phyloP scores from a whole-genome alignment of 768 basidiomycete species.

The Rickenella mellea region DNA sequence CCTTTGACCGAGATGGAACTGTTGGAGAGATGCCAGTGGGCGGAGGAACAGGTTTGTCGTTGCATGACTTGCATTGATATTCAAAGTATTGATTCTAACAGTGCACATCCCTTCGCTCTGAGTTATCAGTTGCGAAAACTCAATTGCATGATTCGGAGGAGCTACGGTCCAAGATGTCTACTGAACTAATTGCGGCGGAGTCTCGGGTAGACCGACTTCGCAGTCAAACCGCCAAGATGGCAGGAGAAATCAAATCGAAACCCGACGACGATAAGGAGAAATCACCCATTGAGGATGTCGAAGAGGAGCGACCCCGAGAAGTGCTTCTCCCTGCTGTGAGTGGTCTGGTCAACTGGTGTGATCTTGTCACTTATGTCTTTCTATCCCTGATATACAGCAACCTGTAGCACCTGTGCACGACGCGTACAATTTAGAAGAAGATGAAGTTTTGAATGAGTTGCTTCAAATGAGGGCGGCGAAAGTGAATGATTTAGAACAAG shows the following conservation, averaged over 20 bases:
- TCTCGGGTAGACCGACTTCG: conserved; percentile 51
- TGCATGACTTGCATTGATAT: conserved; percentile 6
- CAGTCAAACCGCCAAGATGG: conserved; percentile 47
- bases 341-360: conserved; percentile 61
- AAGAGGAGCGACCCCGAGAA: conserved; percentile 36
- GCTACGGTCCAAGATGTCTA: too few species aligned
- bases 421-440: conserved; percentile 29
- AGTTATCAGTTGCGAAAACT: conserved; percentile 40
- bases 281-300: conserved; percentile 18
- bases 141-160: conserved; percentile 40
- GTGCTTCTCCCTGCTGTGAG: conserved; percentile 66
- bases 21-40: conserved; percentile 39
- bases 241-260: too few species aligned
- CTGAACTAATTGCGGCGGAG: conserved; percentile 49
- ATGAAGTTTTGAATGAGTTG: conserved; percentile 25
- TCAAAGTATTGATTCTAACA: too few species aligned
- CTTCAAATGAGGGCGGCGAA: conserved; percentile 27
- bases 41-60: conserved; percentile 49
- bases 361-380: conserved; percentile 39
- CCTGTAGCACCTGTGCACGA: conserved; percentile 26
- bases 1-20: conserved; percentile 26
- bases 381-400: conserved; percentile 28
- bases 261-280: neutral
- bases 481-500: conserved; percentile 38
- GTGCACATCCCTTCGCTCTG: conserved; percentile 50